Evolutionary conservation across 768 basidiomycete species (phyloP), one percentile per base, ranked within the genome.

Genomic region (Strobilomyces confusus): DNA sequence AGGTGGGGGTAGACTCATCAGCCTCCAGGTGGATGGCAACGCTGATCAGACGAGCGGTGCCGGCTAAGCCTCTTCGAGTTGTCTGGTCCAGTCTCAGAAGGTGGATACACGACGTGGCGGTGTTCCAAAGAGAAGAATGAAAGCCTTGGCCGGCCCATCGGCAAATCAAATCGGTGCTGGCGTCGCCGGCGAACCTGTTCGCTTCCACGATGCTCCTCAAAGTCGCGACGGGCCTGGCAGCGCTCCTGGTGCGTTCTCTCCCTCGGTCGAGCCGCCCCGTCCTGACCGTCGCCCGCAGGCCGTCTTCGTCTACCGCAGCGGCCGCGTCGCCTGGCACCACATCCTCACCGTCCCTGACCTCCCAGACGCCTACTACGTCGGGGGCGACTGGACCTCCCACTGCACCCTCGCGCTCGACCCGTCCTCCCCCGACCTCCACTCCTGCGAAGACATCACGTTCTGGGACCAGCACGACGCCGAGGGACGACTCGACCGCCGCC

Each of bases 381-480:
- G 71, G 5, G 84, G 83, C 1, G 63, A 83, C 60, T 79, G 75
- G 54, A 58, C 68, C 23, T 64, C 71, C 0, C 73, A 80, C 41
- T 87, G 84, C 62, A 59, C 65, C 19, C 61, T 73, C 15, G 55
- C 82, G 46, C 62, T 61, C 11, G 72, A 75, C 40, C 63, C 63
- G 3, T 50, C 66, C 26, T 66, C 67, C 9, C 51, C 56, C 13
- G 65, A 71, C 53, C 65, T 77, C 48, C 67, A 64, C 12, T 71
- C 78, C 57, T 89, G 87, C 63, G 87, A 89, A 63, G 87, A 89
- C 59, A 80, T 73, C 29, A 68, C 72, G 2, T 81, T 83, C 54
- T 89, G 86, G 86, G 83, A 86, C 53, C 64, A 77, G n/a, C 69
- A 69, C 46, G 76, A 78, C 56, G 58, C 55, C 5, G 43, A 63